Base-by-base conservation (phyloP, 202 grass and related monocot species). In the Panicum hallii region DNA sequence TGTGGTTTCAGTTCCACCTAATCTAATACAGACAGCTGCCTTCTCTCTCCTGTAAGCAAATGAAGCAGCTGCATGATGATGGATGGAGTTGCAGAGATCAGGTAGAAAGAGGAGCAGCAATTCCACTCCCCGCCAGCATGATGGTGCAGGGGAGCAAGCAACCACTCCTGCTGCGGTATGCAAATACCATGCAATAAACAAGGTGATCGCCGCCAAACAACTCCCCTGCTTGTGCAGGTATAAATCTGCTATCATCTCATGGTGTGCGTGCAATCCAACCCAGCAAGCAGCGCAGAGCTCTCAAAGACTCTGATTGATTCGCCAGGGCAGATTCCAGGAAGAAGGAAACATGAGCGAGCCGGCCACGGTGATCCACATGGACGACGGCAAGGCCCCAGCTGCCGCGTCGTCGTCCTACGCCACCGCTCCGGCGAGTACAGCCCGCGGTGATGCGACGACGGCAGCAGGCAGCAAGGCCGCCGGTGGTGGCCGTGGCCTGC, bases 301-400 rank as follows among this genome's bases (percentile, higher is more conserved):
- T 17, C 17, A 8, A 11, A 62, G 5, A 45, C 11, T 46, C 44
- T 2, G 44, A 47, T 2, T 11, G 11, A 47, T 11, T 47, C 45
- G 45, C 11, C 44, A 48, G 11, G 0, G 47, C 53, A 56, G 53
- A 26, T 26, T 26, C 26, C 19, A n/a, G 55, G 61, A 84, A 65
- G 19, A 28, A 62, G 48, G n/a, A 16, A 84, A 1, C 53, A 91
- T 92, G 91, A 92, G 52, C 70, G 87, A 90, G 80, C 20, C 91
- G 34, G 77, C 77, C 41, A 89, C 86, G 9, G 86, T 90, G 20
- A 83, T 95, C 62, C 90, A 85, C 76, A 50, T 88, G 9, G 86
- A 82, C 16, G 67, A 22, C 53, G 86, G 84, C 36, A 97, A 89
- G 86, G 85, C 73, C 32, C 91, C 87, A 0, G 34, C 6, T 4